Evolutionary conservation across 352 stramenopile species (phyloP), one percentile per base, ranked within the genome.

Genomic region (Globisporangium canariense): DNA sequence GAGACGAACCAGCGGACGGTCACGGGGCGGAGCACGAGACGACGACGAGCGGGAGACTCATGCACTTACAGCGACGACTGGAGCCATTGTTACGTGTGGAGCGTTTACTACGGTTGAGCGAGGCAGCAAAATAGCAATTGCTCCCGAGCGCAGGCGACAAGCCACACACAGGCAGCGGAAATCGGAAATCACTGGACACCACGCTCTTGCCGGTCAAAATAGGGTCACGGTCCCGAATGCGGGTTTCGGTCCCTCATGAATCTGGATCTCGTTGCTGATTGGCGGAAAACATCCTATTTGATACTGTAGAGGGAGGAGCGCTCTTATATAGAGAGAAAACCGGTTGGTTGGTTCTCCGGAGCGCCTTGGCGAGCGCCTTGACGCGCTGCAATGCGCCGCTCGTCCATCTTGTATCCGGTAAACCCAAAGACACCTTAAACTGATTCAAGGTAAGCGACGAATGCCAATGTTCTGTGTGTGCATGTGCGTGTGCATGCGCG

Each of bases 371-470:
- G 59, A 56, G 41, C 16, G 9, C 40, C 30, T 16, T 16, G 20
- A 7, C 5, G 28, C 11, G 47, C 22, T 8, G n/a, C 7, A 14
- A 20, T n/a, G 18, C 1, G 18, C 47, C 62, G 72, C 55, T 67
- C 64, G 40, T 57, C 66, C 79, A 92, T 94, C 87, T 96, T 96
- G 87, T 94, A 91, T 96, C 87, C 87, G 87, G 87, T 88, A 75
- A 81, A 85, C 75, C 82, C 75, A 76, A 88, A 90, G 73, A 86
- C 84, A 81, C 87, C 86, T 96, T 94, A 94, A 96, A 94, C 69
- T 91, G 87, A 96, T 96, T 94, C 87, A 96, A 96, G 87, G 86
- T 94, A 70, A 47, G 73, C 36, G 28, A 40, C 34, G 54, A 22
- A 34, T 66, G 14, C 49, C 22, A 34, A 40, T 56, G 50, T 7